These are phyloP conservation scores for Phyllosticta citribraziliensis DNA, from an alignment of 2,329 filamentous ascomycete genomes.

Conservation along the genomic window DNA sequence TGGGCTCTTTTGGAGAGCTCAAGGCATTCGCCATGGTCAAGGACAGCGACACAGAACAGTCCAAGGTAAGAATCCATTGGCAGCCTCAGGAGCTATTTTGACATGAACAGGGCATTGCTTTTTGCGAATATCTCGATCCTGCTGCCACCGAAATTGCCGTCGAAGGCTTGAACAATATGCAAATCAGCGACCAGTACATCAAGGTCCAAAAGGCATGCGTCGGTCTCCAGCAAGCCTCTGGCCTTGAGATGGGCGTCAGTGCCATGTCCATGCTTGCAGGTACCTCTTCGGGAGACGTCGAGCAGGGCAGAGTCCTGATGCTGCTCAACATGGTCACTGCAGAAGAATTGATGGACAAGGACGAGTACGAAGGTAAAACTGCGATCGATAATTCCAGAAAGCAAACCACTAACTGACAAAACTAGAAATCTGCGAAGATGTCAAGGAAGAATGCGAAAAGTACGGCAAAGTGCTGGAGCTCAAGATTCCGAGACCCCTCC, in stretches of 20 bases:
- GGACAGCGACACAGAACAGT: slow-evolving; percentile 75
- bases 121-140: slow-evolving; percentile 86
- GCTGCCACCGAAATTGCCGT: slow-evolving; percentile 73
- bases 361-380: slow-evolving; percentile 81
- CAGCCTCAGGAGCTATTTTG: slow-evolving; percentile 9
- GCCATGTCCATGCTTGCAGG: slow-evolving; percentile 97
- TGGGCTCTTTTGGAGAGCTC: slow-evolving; percentile 83
- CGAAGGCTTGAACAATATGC: slow-evolving; percentile 86
- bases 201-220: slow-evolving; percentile 85
- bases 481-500: slow-evolving; percentile 82
- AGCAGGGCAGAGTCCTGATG: slow-evolving; percentile 77
- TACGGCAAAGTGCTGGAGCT: slow-evolving; percentile 78
- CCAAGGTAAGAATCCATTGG: slow-evolving; percentile 52
- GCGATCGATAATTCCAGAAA: neutral
- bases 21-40: slow-evolving; percentile 89
- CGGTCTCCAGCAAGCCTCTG: slow-evolving; percentile 83
- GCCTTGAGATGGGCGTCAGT: slow-evolving; percentile 90
- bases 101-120: slow-evolving; percentile 70
- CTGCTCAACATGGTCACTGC: slow-evolving; percentile 97
- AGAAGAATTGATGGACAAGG: slow-evolving; percentile 85
- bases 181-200: slow-evolving; percentile 75
- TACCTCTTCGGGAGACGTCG: slow-evolving; percentile 68
- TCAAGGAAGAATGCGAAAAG: slow-evolving; percentile 86
- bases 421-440: slow-evolving; percentile 90
- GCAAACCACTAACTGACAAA: slow-evolving; percentile 19